Conservation (phyloP, 108 stramenopile species). For the Skeletonema costatum region DNA sequence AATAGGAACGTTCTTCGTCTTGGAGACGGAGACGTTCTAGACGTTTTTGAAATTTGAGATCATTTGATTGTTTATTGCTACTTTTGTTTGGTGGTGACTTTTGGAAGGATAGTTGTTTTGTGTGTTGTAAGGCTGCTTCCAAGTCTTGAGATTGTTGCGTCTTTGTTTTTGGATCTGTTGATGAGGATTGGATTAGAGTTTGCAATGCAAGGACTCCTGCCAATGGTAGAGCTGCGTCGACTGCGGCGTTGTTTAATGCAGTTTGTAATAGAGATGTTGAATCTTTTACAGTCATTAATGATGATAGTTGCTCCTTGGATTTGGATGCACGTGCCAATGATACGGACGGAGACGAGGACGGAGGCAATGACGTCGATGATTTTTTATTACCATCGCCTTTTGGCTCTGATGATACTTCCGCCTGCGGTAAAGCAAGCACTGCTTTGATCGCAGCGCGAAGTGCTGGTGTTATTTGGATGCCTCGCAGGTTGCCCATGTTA, state of each 20-base stretch:
- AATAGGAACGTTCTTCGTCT: conserved; percentile 71
- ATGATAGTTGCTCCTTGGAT: neutral
- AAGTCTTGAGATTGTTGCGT: neutral
- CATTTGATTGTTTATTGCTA: neutral
- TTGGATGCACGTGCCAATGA: conserved; percentile 6
- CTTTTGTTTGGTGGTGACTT: neutral
- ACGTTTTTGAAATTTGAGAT: conserved; percentile 45
- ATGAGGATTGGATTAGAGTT: conserved; percentile 7
- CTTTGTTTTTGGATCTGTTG: neutral
- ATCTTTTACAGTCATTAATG: neutral
- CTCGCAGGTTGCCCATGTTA: conserved; percentile 26
- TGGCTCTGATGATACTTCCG: neutral
- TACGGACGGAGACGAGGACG: neutral
- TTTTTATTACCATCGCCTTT: neutral
- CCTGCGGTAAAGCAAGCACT: conserved; percentile 15
- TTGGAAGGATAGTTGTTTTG: conserved; percentile 1
- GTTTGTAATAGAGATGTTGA: neutral
- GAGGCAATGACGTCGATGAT: neutral
- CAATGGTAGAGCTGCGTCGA: conserved; percentile 2
- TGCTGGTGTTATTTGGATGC: conserved; percentile 18
- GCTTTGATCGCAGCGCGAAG: conserved; percentile 11
- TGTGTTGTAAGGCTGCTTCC: conserved; percentile 2
- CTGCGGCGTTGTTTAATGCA: neutral
- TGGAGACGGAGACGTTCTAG: conserved; percentile 59
- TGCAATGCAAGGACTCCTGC: conserved; percentile 5